Evolutionary conservation across 352 stramenopile species (phyloP), one percentile per base, ranked within the genome.

Genomic region (Phytophthora pisi): DNA sequence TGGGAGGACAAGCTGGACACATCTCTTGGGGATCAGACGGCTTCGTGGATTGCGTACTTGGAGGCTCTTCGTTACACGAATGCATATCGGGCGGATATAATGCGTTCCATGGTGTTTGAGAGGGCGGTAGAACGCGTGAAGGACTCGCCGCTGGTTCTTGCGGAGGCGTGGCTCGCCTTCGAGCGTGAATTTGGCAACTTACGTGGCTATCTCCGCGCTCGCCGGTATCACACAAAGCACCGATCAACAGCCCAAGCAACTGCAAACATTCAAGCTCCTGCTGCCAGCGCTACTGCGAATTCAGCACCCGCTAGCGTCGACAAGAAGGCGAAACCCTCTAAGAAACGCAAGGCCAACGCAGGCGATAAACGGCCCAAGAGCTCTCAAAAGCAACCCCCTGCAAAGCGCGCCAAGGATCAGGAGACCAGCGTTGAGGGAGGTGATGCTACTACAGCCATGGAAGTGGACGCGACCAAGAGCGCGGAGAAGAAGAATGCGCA

Each of bases 161-260:
- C 75, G 15, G 78, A 89, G 52, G 18, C 70, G 11, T 89, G 75
- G 78, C 52, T 85, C 26, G 64, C 74, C 0, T 89, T 89, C 20
- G 80, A 89, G 60, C 75, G 80, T 47, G 78, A 89, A 70, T 68
- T 84, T 60, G 80, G 80, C 2, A 57, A 78, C 45, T 50, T 89
- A 28, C 16, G 43, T 16, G 59, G 63, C 55, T 82, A 84, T 51
- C 53, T 82, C 31, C 57, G 57, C 3, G 78, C 73, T 5, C 68
- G 74, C 16, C 67, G 57, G 28, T 70, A 76, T 52, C 66, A 83
- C 16, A 38, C 54, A 0, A 78, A 79, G 49, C 55, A 81, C 15
- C 43, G 34, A 9, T 31, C 52, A 23, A 47, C 64, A 34, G 40
- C n/a, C 4, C 57, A 40, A 54, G 13, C 7, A 34, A 8, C 28